These are phyloP conservation scores for Blastobotrys arbuscula DNA, from an alignment of 1,139 yeast species.

Conservation along the genomic window DNA sequence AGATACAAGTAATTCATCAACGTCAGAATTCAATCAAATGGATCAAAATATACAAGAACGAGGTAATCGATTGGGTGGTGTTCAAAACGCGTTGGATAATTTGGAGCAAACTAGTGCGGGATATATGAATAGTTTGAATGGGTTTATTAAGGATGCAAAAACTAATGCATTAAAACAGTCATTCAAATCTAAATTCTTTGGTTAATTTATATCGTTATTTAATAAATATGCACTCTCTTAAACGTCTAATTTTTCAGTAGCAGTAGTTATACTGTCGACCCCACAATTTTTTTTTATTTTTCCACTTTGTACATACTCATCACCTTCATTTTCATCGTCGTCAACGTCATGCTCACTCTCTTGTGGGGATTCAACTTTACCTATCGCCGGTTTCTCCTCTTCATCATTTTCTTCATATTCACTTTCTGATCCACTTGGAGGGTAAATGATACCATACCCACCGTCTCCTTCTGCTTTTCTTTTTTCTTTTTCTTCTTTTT, in stretches of 20 bases:
- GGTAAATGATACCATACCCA: constrained; percentile 59
- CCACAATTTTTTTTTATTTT: too few species aligned
- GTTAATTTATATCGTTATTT: constrained; percentile 9
- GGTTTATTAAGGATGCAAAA: constrained; percentile 27
- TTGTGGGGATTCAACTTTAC: neutral
- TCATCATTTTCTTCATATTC: constrained; percentile 19
- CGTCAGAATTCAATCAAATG: constrained; percentile 10
- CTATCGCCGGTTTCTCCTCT: neutral
- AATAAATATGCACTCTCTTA: neutral
- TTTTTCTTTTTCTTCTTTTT: constrained; percentile 53
- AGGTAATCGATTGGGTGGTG: constrained; percentile 22
- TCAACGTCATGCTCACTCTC: neutral
- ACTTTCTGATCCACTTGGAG: constrained; percentile 29
- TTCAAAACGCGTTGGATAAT: constrained; percentile 29
- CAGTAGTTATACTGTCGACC: neutral
- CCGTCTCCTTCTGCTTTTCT: constrained; percentile 39
- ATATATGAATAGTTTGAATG: constrained; percentile 28
- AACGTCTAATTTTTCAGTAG: neutral
- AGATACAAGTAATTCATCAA: neutral
- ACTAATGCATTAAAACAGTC: constrained; percentile 27
- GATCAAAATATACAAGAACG: constrained; percentile 14
- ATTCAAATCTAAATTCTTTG: constrained; percentile 30
- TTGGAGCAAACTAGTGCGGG: constrained; percentile 32
- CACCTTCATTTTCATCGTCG: neutral
- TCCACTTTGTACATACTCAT: too few species aligned